Evolutionary conservation across 83 land plant species (phyloP), one percentile per base, ranked within the genome.

Genomic region (Isoetes engelmannii): DNA sequence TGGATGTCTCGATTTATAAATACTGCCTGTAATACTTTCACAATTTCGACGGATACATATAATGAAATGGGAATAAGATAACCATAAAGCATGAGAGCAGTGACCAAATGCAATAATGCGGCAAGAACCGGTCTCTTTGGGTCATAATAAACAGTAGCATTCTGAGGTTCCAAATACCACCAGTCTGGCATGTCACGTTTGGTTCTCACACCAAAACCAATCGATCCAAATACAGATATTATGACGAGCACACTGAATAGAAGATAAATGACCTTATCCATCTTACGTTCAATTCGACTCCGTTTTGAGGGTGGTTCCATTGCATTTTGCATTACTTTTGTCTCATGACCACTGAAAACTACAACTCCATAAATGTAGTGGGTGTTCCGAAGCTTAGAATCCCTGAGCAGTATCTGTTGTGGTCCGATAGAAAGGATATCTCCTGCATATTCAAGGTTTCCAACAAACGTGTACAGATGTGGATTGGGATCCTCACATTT

Each of bases 271-370:
- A 90, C 84, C 3, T 73, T 12, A 64, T 90, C 96, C 92, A 87
- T 87, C 57, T 82, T 84, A 48, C 77, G 77, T 73, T 90, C 96
- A 48, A 90, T 81, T 37, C 79, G 77, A 75, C 97, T 92, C 66
- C 97, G 79, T 62, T 92, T 92, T 0, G 97, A 88, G 37, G 97
- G 97, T 13, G 92, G 85, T 44, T 80, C 82, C 15, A 85, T 87
- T 3, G 89, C 57, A 70, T 90, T 90, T 77, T 75, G 78, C 78
- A 75, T 75, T 7, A 74, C 77, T 49, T 74, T 74, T n/a, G 77
- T 74, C 15, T 74, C 77, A 51, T 74, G 77, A 44, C 77, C 77
- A 49, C 65, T 49, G 37, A 74, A 74, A 47, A 74, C 42, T 44
- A 74, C 77, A 47, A 74, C 75, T 6, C 77, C 77, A 61, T 55